A percentile compares a stretch with the other conserved stretches of the same genome.
Conservation (phyloP, 345 rosid genomes). For the Gossypium mustelinum region DNA sequence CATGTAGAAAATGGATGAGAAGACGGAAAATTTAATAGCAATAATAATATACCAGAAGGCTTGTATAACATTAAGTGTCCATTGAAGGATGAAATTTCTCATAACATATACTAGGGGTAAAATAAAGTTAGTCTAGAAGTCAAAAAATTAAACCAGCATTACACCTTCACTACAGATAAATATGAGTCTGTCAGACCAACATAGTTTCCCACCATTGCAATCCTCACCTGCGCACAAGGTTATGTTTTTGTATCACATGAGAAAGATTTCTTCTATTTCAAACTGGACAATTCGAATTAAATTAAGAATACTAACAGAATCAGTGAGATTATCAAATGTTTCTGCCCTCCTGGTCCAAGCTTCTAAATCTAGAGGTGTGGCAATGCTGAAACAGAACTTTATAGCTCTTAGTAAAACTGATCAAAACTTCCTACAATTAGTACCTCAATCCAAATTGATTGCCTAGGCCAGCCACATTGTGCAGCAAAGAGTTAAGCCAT, state of each 20-base stretch:
- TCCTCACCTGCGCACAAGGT: no score
- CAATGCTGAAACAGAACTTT: conserved; percentile 51
- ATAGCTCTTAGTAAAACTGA: conserved; percentile 14
- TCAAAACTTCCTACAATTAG: conserved; percentile 6
- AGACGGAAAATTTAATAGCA: no score
- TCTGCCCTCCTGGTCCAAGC: conserved; percentile 87
- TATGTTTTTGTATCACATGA: conserved; percentile 20
- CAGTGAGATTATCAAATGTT: conserved; percentile 52
- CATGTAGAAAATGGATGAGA: no score
- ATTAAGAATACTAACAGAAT: conserved; percentile 43
- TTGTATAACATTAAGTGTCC: no score
- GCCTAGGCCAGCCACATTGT: not conserved
- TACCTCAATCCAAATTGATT: not conserved
- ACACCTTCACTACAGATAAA: no score
- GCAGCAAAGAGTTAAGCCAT: not conserved
- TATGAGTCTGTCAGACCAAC: no score
- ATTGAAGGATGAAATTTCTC: no score
- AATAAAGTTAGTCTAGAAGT: no score
- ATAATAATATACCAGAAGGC: no score
- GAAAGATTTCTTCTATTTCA: conserved; percentile 14
- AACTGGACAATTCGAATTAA: conserved; percentile 7
- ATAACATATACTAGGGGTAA: no score
- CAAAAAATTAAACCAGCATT: no score
- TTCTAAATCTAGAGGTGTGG: conserved; percentile 58
- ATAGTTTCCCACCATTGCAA: no score